Base-by-base conservation (phyloP, 1,284 basidiomycete genomes). In the Ustilago bromivora region DNA sequence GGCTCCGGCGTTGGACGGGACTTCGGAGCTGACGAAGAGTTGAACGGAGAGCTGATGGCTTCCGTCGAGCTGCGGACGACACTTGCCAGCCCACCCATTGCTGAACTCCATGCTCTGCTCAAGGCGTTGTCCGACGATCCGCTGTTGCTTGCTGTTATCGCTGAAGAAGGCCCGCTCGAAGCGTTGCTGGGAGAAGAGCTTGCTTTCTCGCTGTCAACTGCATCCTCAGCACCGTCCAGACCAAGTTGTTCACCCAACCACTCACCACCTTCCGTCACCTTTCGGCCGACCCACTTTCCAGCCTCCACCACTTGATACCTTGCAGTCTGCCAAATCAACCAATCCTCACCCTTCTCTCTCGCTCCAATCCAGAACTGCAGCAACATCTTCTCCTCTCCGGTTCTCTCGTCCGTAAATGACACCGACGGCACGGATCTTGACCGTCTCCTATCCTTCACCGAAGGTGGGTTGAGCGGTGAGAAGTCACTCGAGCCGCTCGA, bases 281-380 rank as follows among this genome's bases (percentile, higher is more conserved):
- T 78, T 7, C 66, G 47, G 35, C 79, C 70, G 28, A 70, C 35
- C 80, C 80, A 83, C 40, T 67, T 71, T 41, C 66, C 72, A 7
- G 76, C 77, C 34, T 71, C 73, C 17, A 83, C 59, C 1, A 76
- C 38, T 47, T 71, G 66, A 17, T 70, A 61, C 9, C 82, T 63
- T 2, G 71, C 56, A 6, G 57, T 62, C 38, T 83, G 77, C 77
- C 71, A 81, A 43, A 78, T 59, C 9, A 75, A 75, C 52, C 82
- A 68, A 6, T 77, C 72, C 17, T 69, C 51, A 38, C 78, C 80
- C 63, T 84, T 84, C 47, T 84, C 80, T 32, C 81, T 68, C 4
- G 78, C 73, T 15, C 78, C 67, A 35, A 83, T 61, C 52, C 69
- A 84, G 69, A 84, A 84, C 51, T 79, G 71, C 51, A 84, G 55